Base-by-base conservation (phyloP, 352 stramenopile species). In the Elongisporangium prolatum region DNA sequence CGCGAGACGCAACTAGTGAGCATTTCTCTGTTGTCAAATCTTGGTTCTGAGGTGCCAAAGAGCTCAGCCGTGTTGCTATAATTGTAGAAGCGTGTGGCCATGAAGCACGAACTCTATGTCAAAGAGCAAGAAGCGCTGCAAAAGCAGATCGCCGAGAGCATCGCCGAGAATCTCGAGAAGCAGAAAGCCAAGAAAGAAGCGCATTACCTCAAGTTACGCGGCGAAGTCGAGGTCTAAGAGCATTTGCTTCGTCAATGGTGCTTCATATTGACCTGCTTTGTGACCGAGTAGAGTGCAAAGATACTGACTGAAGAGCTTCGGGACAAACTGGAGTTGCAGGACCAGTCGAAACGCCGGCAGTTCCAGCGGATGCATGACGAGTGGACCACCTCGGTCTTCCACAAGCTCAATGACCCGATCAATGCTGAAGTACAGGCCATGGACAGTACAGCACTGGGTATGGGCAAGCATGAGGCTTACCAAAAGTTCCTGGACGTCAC, bases 401-500 rank as follows among this genome's bases (percentile, higher is more conserved):
- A 89, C 59, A 84, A 83, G 50, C 71, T 92, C 8, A 92, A 92
- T 54, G 77, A 81, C 9, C 79, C 83, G 11, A 80, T 92, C 28
- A 37, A 77, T 2, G 57, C 61, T 21, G 77, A 83, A 54, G 75
- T 92, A 0, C 58, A 74, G 13, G 65, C 75, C 11, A 77, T 90
- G 67, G 76, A 89, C 49, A 37, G 61, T 4, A 72, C 67, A 16
- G 52, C 65, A 17, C 64, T 86, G 6, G 78, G 70, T 40, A 24
- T 57, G 48, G 70, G 75, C 28, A 86, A 88, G 55, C 71, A 81
- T 50, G 70, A 84, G 59, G 71, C 74, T 25, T 90, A 92, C 54
- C 76, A 88, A 60, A 82, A 80, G 52, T 92, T 90, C 55, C 65
- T 92, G 11, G 80, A 90, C 59, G 87, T 88, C 63, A 88, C 78